Base-by-base conservation (phyloP, 192 early-diverging fungal species). In the Gryganskiella cystojenkinii region DNA sequence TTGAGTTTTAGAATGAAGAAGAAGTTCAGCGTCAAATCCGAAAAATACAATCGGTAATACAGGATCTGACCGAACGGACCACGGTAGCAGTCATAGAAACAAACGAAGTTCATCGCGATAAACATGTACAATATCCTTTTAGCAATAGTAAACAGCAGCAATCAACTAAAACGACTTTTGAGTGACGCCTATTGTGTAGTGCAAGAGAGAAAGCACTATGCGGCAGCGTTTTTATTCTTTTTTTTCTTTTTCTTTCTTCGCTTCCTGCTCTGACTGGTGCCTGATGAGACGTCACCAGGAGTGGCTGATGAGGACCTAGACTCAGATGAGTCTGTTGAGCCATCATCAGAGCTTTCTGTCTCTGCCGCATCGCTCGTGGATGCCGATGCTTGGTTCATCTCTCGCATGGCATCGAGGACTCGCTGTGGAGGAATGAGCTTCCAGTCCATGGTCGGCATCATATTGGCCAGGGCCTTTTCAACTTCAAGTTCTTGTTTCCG, bases 1-100 rank as follows among this genome's bases (percentile, higher is more conserved):
- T 89, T 78, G 88, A 89, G 63, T 89, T 89, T 68, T 89, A 83
- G 50, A 47, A 44, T 19, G 14, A 24, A 31, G 34, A 6, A 4
- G 53, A 7, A 27, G 30, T 4, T 40, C 37, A 13, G 27, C 15
- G 45, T 14, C 10, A 22, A 49, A n/a, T n/a, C n/a, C n/a, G n/a
- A 52, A 19, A 63, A 24, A 61, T 59, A 43, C 22, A 42, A 17
- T 10, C 15, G 20, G 42, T 5, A 30, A 47, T 13, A 9, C 37
- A 40, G 13, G 37, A 40, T 40, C 13, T 13, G 7, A 40, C 13
- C 5, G 37, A 40, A 13, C 5, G 37, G 13, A 5, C 13, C 37
- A 13, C 13, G 37, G 13, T 40, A 40, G 37, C 37, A n/a, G n/a
- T n/a, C n/a, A n/a, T n/a, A n/a, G n/a, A n/a, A n/a, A n/a, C n/a